A percentile compares a stretch with the other conserved stretches of the same genome.
Conservation (phyloP, 768 basidiomycete species). For the Rhizopogon rudus region DNA sequence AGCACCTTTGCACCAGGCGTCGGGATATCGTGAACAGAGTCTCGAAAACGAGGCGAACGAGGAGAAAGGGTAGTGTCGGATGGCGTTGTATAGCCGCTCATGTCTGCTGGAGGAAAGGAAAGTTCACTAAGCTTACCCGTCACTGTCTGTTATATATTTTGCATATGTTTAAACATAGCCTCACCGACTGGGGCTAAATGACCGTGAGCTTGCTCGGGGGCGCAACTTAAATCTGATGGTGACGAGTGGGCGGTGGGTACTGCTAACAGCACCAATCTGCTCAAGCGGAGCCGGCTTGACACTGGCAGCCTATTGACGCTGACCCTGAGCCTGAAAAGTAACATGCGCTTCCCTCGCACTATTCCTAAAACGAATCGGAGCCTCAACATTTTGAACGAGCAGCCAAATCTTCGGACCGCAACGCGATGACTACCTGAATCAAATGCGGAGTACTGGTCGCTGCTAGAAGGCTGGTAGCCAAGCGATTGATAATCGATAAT, state of each 20-base stretch:
- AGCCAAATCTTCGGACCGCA: no score
- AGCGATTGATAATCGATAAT: no score
- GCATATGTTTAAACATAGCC: not conserved
- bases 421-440: no score
- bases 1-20: constrained; percentile 29
- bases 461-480: no score
- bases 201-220: not conserved
- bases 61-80: not conserved
- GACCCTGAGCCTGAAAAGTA: no score
- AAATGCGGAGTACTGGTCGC: no score
- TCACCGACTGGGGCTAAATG: not conserved
- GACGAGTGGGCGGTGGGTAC: not conserved
- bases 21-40: constrained; percentile 47
- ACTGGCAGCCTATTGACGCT: no score
- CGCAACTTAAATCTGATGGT: not conserved
- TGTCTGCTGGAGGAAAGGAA: constrained; percentile 1
- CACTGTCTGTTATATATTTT: not conserved
- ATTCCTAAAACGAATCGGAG: no score
- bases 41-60: constrained; percentile 34
- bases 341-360: no score
- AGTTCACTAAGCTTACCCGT: not conserved
- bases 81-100: not conserved
- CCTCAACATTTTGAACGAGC: no score
- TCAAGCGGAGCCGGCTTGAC: not conserved
- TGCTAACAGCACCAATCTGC: not conserved